phyloP scores from a whole-genome alignment of 1,284 basidiomycete genomes.

The Neonothopanus nambi region DNA sequence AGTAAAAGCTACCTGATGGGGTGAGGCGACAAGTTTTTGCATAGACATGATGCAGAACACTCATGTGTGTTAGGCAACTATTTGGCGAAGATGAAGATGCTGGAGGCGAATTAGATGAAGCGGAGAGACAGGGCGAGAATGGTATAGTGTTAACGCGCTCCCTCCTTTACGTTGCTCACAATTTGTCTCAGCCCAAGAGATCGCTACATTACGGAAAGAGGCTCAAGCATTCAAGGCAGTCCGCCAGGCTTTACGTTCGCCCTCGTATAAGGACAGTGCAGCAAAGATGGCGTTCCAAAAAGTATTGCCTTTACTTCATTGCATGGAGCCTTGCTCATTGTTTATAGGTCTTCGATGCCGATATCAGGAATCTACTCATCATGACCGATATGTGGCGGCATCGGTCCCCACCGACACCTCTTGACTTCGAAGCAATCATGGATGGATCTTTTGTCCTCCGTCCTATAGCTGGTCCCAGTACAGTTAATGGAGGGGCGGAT shows the following conservation, averaged over 20 bases:
- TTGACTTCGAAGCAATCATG: constrained; percentile 77
- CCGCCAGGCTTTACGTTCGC: constrained; percentile 55
- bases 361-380: constrained; percentile 85
- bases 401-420: constrained; percentile 80
- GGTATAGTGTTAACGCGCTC: constrained; percentile 49
- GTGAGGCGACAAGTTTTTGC: constrained; percentile 48
- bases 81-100: constrained; percentile 91
- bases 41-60: neutral
- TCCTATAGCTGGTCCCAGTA: constrained; percentile 26
- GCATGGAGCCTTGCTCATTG: neutral
- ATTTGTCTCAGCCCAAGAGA: constrained; percentile 74
- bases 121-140: constrained; percentile 87
- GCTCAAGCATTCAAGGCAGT: constrained; percentile 86
- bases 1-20: constrained; percentile 97
- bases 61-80: constrained; percentile 66
- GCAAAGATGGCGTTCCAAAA: constrained; percentile 84
- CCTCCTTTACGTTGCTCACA: neutral
- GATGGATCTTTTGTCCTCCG: constrained; percentile 57
- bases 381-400: constrained; percentile 99
- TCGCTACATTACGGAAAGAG: constrained; percentile 87
- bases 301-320: constrained; percentile 41
- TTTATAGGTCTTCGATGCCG: constrained; percentile 79
- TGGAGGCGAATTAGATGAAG: constrained; percentile 78
- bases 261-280: constrained; percentile 47
- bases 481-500: constrained; percentile 20